Evolutionary conservation across 163 green algal species (phyloP).

Genomic region (Prototheca cutis): DNA sequence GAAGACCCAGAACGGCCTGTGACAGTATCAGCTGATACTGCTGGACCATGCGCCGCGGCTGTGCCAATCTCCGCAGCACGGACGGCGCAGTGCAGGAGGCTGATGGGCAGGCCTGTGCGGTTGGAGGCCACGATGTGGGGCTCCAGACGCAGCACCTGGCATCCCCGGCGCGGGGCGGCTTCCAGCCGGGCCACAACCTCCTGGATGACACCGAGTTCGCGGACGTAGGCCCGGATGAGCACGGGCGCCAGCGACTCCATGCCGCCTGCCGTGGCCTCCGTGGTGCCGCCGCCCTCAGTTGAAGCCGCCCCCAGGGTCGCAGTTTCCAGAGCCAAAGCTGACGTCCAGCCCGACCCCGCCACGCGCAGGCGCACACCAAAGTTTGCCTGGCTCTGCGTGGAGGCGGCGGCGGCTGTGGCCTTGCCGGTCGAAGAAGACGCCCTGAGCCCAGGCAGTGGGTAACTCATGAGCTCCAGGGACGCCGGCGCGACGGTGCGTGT

Average conservation of each 20-base stretch:
- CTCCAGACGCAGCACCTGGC: slow-evolving; percentile 53
- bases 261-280: neutral
- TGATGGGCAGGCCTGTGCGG: slow-evolving; percentile 49
- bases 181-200: slow-evolving; percentile 54
- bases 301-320: neutral
- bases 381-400: slow-evolving; percentile 8
- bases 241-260: slow-evolving; percentile 31
- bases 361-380: slow-evolving; percentile 31
- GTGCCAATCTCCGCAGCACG: neutral
- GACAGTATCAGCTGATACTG: no score
- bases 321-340: slow-evolving; percentile 41
- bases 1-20: no score
- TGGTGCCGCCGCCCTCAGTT: no score
- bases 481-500: slow-evolving; percentile 30
- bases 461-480: slow-evolving; percentile 52
- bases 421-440: slow-evolving; percentile 7
- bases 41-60: neutral
- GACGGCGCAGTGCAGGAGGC: slow-evolving; percentile 44
- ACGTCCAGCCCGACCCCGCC: slow-evolving; percentile 46
- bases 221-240: slow-evolving; percentile 42
- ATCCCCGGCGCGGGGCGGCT: slow-evolving; percentile 10
- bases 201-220: slow-evolving; percentile 34
- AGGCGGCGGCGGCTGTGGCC: slow-evolving; percentile 1
- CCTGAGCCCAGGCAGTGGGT: slow-evolving; percentile 18
- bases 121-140: slow-evolving; percentile 61